phyloP scores from a whole-genome alignment of 176 grass and related monocot species.

The Dactylis glomerata region DNA sequence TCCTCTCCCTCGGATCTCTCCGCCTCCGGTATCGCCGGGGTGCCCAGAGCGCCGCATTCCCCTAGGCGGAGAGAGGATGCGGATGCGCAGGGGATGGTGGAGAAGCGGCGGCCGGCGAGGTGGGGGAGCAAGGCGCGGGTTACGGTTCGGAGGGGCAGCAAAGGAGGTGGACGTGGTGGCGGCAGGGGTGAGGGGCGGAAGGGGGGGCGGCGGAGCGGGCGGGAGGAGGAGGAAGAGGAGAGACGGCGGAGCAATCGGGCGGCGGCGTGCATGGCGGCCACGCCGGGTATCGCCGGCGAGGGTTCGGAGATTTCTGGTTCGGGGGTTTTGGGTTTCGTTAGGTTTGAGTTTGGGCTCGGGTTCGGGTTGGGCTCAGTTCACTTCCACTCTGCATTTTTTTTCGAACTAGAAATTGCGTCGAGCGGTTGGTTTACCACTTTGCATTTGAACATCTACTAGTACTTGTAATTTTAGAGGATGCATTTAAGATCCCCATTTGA shows the following conservation, averaged over 20 bases:
- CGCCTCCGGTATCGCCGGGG: slow-evolving; percentile 13
- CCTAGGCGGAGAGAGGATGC: background rate
- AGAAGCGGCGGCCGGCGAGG: slow-evolving; percentile 26
- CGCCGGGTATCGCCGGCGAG: background rate
- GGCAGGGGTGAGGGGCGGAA: background rate
- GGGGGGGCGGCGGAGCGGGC: slow-evolving; percentile 8
- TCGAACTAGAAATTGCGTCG: no score
- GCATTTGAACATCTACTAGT: no score
- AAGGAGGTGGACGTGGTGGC: slow-evolving; percentile 14
- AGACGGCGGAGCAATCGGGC: slow-evolving; percentile 42
- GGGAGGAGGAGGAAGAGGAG: slow-evolving; percentile 11
- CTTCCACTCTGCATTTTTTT: no score
- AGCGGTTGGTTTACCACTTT: no score
- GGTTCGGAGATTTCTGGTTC: slow-evolving; percentile 14
- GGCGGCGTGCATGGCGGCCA: slow-evolving; percentile 56
- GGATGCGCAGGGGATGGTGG: slow-evolving; percentile 4
- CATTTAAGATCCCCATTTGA: no score
- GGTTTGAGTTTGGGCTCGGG: background rate
- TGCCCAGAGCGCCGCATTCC: slow-evolving; percentile 19
- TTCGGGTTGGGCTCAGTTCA: no score
- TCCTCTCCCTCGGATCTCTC: slow-evolving; percentile 5
- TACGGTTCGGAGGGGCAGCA: slow-evolving; percentile 16
- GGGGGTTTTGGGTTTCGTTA: background rate
- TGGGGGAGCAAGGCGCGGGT: slow-evolving; percentile 27
- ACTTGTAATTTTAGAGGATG: no score